phyloP scores from a whole-genome alignment of 2,329 filamentous ascomycete species.

The Colletotrichum musae region DNA sequence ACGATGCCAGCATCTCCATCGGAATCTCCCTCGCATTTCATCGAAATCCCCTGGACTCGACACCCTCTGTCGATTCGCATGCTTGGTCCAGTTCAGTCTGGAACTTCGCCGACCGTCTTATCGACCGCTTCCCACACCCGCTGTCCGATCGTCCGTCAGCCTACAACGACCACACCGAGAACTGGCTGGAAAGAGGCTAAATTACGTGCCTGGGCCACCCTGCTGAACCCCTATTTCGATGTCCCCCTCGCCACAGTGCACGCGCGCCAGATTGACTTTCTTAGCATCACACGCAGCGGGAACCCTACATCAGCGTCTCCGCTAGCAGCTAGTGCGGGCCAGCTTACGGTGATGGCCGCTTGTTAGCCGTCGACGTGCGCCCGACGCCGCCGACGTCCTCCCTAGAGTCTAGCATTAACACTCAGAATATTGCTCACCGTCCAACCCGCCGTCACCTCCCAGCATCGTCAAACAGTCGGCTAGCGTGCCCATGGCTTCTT shows the following conservation, averaged over 20 bases:
- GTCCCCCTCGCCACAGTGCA: slow-evolving; percentile 1
- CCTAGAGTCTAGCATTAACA: not conserved
- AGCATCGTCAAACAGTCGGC: not conserved
- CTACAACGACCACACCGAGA: not conserved
- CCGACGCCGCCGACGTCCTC: not conserved
- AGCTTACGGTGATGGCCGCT: not conserved
- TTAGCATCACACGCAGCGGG: slow-evolving; percentile 10
- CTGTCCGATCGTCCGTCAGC: not conserved
- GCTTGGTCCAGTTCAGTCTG: slow-evolving; percentile 23
- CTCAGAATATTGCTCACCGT: not conserved
- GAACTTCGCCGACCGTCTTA: slow-evolving; percentile 27
- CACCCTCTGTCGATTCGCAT: not conserved
- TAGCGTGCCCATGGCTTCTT: not conserved
- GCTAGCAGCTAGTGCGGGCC: slow-evolving; percentile 9
- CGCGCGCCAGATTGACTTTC: slow-evolving; percentile 27
- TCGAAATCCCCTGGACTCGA: slow-evolving; percentile 1
- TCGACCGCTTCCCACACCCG: slow-evolving; percentile 13
- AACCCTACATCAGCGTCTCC: slow-evolving; percentile 17
- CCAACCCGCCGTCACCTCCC: not conserved
- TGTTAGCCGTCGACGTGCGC: not conserved
- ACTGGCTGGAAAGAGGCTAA: slow-evolving; percentile 5
- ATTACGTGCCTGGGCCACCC: slow-evolving; percentile 8
- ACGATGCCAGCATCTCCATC: slow-evolving; percentile 26
- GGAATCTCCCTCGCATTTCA: slow-evolving; percentile 14
- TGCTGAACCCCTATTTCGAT: slow-evolving; percentile 16